Base-by-base conservation (phyloP, 108 stramenopile species). In the Pinguiococcus pyrenoidosus region DNA sequence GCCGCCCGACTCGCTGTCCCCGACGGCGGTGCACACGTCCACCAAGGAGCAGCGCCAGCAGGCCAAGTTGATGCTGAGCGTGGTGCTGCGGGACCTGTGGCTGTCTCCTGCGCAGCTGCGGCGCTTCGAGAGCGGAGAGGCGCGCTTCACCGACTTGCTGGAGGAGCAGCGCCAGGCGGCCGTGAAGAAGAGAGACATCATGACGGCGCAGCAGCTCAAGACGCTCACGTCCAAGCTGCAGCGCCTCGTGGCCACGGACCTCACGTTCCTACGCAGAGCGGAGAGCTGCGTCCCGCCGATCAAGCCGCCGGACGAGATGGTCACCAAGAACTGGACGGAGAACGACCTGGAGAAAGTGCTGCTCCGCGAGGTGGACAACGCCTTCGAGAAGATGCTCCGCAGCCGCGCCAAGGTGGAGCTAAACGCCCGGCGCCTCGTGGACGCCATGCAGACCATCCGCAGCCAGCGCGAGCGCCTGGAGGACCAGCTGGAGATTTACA, bases 401-500 rank as follows among this genome's bases (percentile, higher is more conserved):
- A 10, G 21, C 29, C 30, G 23, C 21, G 17, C 32, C 5, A 46
- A 46, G 46, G 46, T 46, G 4, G 46, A 7, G 9, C 29, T 20
- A 22, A 46, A 46, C 30, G 30, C 16, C 21, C 7, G 7, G 7
- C 13, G 46, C 29, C 46, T 46, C 29, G 32, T 32, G 46, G 20
- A 32, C 13, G 46, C 46, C 4, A 10, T 46, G 28, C 29, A n/a
- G 10, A 30, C 46, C 30, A 32, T 46, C 29, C 16, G 32, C 6
- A 29, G 10, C 13, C 46, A 46, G 21, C 46, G 32, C 16, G 46
- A n/a, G 29, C 29, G 32, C 18, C 30, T 46, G 29, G 32, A 32
- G 9, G 46, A 46, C 29, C 46, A 46, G 30, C 29, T 46, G 29
- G 46, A 46, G 29, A 46, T 30, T 3, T 46, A 30, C 29, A 46